These are phyloP conservation scores for Colletotrichum filicis DNA, from an alignment of 2,329 filamentous ascomycete species.

Conservation along the genomic window DNA sequence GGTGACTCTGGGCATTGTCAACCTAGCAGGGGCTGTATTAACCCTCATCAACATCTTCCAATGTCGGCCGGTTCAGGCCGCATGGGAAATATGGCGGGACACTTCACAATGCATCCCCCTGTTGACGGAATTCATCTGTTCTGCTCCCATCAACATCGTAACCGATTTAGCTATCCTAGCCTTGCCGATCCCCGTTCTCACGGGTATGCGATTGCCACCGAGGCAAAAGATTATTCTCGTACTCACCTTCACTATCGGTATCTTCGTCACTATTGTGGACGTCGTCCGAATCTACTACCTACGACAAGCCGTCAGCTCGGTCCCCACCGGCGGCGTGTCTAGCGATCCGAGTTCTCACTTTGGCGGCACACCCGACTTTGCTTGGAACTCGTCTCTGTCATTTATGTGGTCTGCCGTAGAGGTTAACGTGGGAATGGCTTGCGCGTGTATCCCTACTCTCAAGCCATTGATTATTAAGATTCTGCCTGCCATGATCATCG, in stretches of 20 bases:
- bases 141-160: slow-evolving; percentile 90
- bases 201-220: slow-evolving; percentile 83
- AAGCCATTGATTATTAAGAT: slow-evolving; percentile 83
- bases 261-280: slow-evolving; percentile 89
- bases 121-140: slow-evolving; percentile 74
- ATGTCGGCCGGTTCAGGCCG: slow-evolving; percentile 79
- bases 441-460: slow-evolving; percentile 90
- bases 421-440: slow-evolving; percentile 90
- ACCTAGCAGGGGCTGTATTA: slow-evolving; percentile 79
- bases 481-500: slow-evolving; percentile 66
- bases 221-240: slow-evolving; percentile 91
- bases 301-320: slow-evolving; percentile 72
- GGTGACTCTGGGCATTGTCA: slow-evolving; percentile 80
- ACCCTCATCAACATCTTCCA: slow-evolving; percentile 91
- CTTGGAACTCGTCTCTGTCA: slow-evolving; percentile 83
- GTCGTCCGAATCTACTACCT: slow-evolving; percentile 91
- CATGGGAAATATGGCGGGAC: slow-evolving; percentile 62
- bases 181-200: slow-evolving; percentile 88
- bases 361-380: slow-evolving; percentile 64
- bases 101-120: slow-evolving; percentile 64
- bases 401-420: slow-evolving; percentile 96
- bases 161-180: slow-evolving; percentile 90
- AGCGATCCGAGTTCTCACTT: slow-evolving; percentile 56
- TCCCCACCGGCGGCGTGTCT: slow-evolving; percentile 48
- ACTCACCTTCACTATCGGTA: slow-evolving; percentile 85